phyloP scores from a whole-genome alignment of 108 stramenopile species.

The Fragilariopsis cylindrus region DNA sequence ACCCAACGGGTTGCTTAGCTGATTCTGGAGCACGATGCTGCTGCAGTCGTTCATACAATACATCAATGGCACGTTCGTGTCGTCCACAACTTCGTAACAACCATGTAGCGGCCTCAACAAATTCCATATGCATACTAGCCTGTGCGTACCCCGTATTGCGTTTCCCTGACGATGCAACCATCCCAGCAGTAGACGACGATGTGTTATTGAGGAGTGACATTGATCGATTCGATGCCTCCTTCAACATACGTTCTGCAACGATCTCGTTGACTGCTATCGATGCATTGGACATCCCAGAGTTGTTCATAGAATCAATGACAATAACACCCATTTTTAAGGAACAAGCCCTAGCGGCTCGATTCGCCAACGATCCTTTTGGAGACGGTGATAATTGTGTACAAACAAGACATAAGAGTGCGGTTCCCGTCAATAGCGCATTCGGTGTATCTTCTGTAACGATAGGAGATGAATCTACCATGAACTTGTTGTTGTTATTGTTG shows the following conservation, averaged over 20 bases:
- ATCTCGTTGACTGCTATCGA: slow-evolving; percentile 64
- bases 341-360: slow-evolving; percentile 77
- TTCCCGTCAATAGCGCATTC: slow-evolving; percentile 60
- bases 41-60: slow-evolving; percentile 54
- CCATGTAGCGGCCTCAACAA: slow-evolving; percentile 85
- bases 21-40: slow-evolving; percentile 28
- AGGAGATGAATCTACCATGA: slow-evolving; percentile 31
- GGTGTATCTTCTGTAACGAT: slow-evolving; percentile 42
- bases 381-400: slow-evolving; percentile 56
- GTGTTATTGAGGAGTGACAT: slow-evolving; percentile 26
- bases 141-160: slow-evolving; percentile 19
- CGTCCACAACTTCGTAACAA: slow-evolving; percentile 77
- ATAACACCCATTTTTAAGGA: slow-evolving; percentile 64
- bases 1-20: slow-evolving; percentile 21
- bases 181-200: background rate
- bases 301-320: slow-evolving; percentile 21
- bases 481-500: background rate
- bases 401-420: slow-evolving; percentile 73
- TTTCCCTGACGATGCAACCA: background rate
- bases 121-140: slow-evolving; percentile 53
- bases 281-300: slow-evolving; percentile 33
- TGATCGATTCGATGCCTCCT: slow-evolving; percentile 37
- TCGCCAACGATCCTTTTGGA: slow-evolving; percentile 70
- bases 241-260: slow-evolving; percentile 65
- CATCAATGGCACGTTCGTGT: slow-evolving; percentile 76